phyloP scores from a whole-genome alignment of 306 rosid genomes.

The Citrullus mucosospermus region DNA sequence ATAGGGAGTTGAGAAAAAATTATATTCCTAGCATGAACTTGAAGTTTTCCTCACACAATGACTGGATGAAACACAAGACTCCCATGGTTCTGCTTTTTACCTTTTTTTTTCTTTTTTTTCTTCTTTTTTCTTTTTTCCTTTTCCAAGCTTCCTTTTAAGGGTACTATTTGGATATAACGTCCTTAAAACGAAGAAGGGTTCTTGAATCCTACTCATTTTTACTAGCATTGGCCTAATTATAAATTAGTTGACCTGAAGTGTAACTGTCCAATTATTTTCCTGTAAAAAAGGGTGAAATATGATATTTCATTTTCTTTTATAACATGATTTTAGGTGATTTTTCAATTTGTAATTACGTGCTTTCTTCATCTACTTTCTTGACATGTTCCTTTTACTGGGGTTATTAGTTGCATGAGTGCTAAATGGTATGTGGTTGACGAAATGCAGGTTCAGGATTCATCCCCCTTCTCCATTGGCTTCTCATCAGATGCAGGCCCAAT shows the following conservation, averaged over 20 bases:
- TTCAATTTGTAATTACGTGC: not conserved
- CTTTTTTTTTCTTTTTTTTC: not conserved
- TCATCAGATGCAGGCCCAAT: constrained; percentile 43
- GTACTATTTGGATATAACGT: not conserved
- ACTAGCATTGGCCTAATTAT: too few species aligned
- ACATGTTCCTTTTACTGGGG: not conserved
- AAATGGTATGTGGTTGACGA: not conserved
- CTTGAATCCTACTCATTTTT: not conserved
- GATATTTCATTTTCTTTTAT: not conserved
- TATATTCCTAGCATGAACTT: not conserved
- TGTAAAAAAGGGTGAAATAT: not conserved
- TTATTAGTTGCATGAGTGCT: not conserved
- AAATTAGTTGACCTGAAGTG: not conserved
- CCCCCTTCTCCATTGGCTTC: constrained; percentile 67
- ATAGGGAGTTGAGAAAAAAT: not conserved
- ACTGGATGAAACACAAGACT: not conserved
- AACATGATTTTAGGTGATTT: not conserved
- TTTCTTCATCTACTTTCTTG: not conserved
- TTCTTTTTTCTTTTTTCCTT: not conserved
- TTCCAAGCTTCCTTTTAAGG: not conserved
- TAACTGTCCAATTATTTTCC: not conserved
- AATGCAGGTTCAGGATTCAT: constrained; percentile 65
- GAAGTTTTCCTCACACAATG: not conserved
- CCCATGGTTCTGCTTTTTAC: not conserved
- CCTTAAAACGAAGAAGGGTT: not conserved